Percentiles rank a stretch among this genome's conserved stretches.
Conservation (phyloP, 257 asterid species). For the Echium plantagineum region DNA sequence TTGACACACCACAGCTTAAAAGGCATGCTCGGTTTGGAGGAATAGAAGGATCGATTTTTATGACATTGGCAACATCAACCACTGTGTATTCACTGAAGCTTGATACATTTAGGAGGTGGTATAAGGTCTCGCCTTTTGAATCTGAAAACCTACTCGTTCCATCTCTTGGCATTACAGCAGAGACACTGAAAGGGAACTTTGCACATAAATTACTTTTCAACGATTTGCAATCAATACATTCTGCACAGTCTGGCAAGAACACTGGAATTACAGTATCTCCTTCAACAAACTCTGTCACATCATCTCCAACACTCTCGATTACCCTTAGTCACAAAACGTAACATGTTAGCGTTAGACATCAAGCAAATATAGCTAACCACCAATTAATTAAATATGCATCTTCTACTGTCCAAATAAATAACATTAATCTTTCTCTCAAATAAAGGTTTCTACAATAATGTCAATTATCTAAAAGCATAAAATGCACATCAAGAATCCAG, state of each 20-base stretch:
- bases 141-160: constrained; percentile 72
- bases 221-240: constrained; percentile 69
- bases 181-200: constrained; percentile 37
- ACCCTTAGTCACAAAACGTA: constrained; percentile 28
- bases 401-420: background rate
- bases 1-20: constrained; percentile 81
- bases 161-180: constrained; percentile 53
- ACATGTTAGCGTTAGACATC: constrained; percentile 6
- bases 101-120: constrained; percentile 59
- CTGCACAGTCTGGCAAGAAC: constrained; percentile 62
- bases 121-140: constrained; percentile 51
- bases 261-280: constrained; percentile 76
- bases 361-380: background rate
- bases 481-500: no score
- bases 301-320: constrained; percentile 78
- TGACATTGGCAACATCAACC: constrained; percentile 36
- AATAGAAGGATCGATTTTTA: constrained; percentile 41
- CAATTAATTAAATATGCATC: background rate
- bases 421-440: background rate
- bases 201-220: constrained; percentile 75
- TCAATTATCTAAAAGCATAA: no score
- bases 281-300: constrained; percentile 34
- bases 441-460: no score
- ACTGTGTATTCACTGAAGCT: constrained; percentile 83
- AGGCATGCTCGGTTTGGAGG: constrained; percentile 85